These are phyloP conservation scores for Termitomyces sp. DNA, from an alignment of 1,284 basidiomycete genomes.

Conservation along the genomic window DNA sequence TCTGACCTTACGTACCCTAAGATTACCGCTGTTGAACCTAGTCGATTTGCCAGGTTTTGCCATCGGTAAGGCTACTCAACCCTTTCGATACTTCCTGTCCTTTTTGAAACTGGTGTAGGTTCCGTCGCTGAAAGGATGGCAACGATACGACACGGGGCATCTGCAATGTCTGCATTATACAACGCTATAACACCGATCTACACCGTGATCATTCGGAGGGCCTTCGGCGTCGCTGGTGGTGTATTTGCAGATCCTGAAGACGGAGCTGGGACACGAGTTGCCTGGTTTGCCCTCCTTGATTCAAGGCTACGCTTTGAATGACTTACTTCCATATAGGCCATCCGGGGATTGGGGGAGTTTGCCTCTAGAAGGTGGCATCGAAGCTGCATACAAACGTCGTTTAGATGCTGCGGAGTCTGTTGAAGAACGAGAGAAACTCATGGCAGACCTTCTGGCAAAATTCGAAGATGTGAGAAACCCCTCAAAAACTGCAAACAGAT, in stretches of 20 bases:
- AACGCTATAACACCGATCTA: slow-evolving; percentile 35
- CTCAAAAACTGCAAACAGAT: slow-evolving; percentile 34
- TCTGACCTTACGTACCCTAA: slow-evolving; percentile 13
- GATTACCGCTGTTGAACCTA: slow-evolving; percentile 15
- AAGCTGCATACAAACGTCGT: slow-evolving; percentile 41
- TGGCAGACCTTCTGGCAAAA: slow-evolving; percentile 31
- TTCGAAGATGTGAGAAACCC: slow-evolving; percentile 38
- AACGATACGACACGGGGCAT: slow-evolving; percentile 37
- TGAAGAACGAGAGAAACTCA: slow-evolving; percentile 33
- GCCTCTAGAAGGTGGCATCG: slow-evolving; percentile 40
- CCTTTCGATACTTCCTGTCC: background rate
- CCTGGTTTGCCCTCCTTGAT: slow-evolving; percentile 29
- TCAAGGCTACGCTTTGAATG: background rate
- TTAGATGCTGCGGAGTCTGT: slow-evolving; percentile 29
- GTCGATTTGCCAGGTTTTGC: slow-evolving; percentile 20
- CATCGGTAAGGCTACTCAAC: slow-evolving; percentile 12
- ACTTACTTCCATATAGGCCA: slow-evolving; percentile 27
- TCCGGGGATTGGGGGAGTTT: slow-evolving; percentile 43
- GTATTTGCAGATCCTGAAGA: slow-evolving; percentile 38
- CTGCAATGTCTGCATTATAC: slow-evolving; percentile 39
- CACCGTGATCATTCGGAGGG: slow-evolving; percentile 35
- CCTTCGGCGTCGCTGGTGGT: slow-evolving; percentile 40
- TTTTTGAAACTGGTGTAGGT: slow-evolving; percentile 17
- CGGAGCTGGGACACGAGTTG: slow-evolving; percentile 32
- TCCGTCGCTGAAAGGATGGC: slow-evolving; percentile 37